Conservation (phyloP, 2,329 filamentous ascomycete genomes). For the Dactylellina cionopaga region DNA sequence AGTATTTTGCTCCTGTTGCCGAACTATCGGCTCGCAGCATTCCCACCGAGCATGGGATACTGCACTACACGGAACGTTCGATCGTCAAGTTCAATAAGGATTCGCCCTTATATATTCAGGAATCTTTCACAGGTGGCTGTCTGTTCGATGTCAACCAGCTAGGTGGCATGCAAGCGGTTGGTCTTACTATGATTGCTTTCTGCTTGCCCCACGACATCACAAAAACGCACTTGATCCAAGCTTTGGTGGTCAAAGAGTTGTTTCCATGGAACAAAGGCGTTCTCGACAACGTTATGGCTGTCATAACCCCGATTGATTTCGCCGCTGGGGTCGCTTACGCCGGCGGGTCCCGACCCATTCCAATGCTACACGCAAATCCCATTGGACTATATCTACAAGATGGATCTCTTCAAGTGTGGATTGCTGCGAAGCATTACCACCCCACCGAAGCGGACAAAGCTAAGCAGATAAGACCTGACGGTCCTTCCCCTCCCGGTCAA, state of each 20-base stretch:
- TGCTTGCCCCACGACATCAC: conserved; percentile 31
- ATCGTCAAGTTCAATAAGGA: conserved; percentile 46
- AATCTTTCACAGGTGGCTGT: neutral
- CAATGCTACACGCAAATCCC: conserved; percentile 17
- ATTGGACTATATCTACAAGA: conserved; percentile 25
- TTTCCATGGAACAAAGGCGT: conserved; percentile 30
- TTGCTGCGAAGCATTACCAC: conserved; percentile 6
- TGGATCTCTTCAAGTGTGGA: conserved; percentile 35
- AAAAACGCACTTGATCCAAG: conserved; percentile 39
- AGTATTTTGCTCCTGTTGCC: conserved; percentile 22
- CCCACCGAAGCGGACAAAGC: neutral
- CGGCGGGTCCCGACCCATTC: conserved; percentile 1
- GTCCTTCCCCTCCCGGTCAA: neutral
- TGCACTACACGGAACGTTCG: conserved; percentile 25
- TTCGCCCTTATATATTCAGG: conserved; percentile 36
- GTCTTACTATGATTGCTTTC: conserved; percentile 39
- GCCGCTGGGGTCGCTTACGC: conserved; percentile 21
- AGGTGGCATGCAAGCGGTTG: conserved; percentile 33
- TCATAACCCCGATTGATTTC: conserved; percentile 14
- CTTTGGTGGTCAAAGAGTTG: conserved; percentile 31
- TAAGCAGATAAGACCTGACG: no score
- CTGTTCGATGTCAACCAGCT: conserved; percentile 31
- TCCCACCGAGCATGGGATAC: conserved; percentile 32
- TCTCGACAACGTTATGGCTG: conserved; percentile 22
- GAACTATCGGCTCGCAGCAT: conserved; percentile 1